Conservation (phyloP, 2,329 filamentous ascomycete genomes). For the Lomentospora prolificans region DNA sequence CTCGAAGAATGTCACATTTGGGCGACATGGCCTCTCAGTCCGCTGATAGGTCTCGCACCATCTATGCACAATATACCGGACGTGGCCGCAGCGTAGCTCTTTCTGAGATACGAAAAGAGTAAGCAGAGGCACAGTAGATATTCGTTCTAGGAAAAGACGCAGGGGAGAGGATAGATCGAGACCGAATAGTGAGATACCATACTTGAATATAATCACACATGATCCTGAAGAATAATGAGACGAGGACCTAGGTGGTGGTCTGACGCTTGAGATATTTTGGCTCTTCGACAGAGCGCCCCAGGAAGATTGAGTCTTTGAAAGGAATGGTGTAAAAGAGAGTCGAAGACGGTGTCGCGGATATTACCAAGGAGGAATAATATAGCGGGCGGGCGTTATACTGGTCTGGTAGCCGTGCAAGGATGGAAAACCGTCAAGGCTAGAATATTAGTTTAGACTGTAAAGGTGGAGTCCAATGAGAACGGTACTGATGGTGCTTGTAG, state of each 20-base stretch:
- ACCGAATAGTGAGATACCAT: background rate
- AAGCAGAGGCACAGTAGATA: background rate
- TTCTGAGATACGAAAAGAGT: background rate
- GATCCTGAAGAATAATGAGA: background rate
- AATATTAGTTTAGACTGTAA: background rate
- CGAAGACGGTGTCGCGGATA: background rate
- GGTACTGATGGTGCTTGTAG: background rate
- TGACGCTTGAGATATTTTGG: too few species aligned
- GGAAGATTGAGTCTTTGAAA: too few species aligned
- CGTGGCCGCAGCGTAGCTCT: constrained; percentile 7
- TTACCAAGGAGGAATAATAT: background rate
- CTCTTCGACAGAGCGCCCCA: too few species aligned
- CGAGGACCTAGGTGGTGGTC: too few species aligned
- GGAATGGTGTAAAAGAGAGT: background rate
- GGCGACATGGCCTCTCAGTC: constrained; percentile 3
- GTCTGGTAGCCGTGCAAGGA: background rate
- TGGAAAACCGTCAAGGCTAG: background rate
- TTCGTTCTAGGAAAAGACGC: background rate
- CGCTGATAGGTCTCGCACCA: constrained; percentile 7
- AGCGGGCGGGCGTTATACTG: background rate
- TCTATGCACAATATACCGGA: constrained; percentile 7
- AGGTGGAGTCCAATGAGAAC: background rate
- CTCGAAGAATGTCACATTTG: constrained; percentile 6
- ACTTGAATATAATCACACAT: constrained; percentile 2
- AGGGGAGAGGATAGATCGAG: background rate